Conservation (phyloP, 2,329 filamentous ascomycete genomes). For the Ophiosphaerella narmari region DNA sequence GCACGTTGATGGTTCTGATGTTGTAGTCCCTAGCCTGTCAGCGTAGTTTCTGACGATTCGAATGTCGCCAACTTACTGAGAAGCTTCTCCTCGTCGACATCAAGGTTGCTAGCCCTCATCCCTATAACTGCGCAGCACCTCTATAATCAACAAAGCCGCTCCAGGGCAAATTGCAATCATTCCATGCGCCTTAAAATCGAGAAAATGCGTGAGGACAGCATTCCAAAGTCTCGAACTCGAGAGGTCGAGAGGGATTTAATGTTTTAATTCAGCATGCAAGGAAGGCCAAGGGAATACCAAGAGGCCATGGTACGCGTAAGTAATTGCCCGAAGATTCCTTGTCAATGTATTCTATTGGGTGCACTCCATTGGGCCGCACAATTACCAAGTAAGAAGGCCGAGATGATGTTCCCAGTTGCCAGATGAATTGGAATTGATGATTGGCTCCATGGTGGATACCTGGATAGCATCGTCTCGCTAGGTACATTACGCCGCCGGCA, state of each 20-base stretch:
- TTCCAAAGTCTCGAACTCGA: too few relatives aligned
- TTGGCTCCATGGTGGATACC: conserved; percentile 9
- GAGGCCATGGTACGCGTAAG: too few relatives aligned
- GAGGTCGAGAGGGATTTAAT: too few relatives aligned
- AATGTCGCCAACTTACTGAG: conserved; percentile 10
- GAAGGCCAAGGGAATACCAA: too few relatives aligned
- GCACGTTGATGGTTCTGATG: conserved; percentile 6
- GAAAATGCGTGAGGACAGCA: too few relatives aligned
- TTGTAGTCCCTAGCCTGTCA: neutral
- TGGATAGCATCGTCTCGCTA: conserved; percentile 12
- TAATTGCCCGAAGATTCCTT: too few relatives aligned
- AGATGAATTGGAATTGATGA: conserved; percentile 9
- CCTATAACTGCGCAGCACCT: neutral
- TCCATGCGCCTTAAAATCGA: too few relatives aligned
- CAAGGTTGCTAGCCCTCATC: conserved; percentile 9
- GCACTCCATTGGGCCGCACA: neutral
- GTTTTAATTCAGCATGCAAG: too few relatives aligned
- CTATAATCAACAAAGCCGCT: neutral
- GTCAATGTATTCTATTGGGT: neutral
- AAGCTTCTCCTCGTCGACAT: conserved; percentile 18
- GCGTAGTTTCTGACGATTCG: neutral
- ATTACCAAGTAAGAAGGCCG: neutral
- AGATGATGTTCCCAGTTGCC: neutral
- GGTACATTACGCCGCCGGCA: conserved; percentile 10
- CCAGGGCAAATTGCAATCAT: too few relatives aligned